phyloP scores from a whole-genome alignment of 306 rosid species.

The Casuarina equisetifolia region DNA sequence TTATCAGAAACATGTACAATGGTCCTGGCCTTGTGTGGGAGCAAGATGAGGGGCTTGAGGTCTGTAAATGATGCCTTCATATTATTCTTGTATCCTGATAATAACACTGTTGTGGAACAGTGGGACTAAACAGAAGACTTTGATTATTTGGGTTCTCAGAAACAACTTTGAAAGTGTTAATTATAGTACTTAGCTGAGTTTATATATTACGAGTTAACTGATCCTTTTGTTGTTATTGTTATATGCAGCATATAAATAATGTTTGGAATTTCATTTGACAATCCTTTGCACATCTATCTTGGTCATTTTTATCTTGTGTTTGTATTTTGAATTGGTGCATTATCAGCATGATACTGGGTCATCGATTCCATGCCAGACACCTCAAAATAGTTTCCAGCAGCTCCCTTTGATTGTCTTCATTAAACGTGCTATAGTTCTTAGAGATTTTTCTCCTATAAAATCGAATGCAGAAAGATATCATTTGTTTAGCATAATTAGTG shows the following conservation, averaged over 20 bases:
- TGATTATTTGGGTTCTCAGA: background rate
- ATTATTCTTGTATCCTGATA: conserved; percentile 72
- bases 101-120: conserved; percentile 8
- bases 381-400: background rate
- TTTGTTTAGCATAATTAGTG: conserved; percentile 12
- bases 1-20: conserved; percentile 84
- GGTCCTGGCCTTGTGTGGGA: conserved; percentile 99
- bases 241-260: background rate
- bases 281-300: background rate
- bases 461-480: background rate
- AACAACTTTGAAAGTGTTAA: background rate
- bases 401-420: background rate
- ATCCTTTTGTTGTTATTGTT: background rate
- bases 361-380: background rate
- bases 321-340: background rate
- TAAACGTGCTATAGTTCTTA: background rate
- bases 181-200: background rate
- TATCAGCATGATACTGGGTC: background rate
- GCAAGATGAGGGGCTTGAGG: conserved; percentile 98
- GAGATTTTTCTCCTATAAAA: background rate
- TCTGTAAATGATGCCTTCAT: conserved; percentile 72
- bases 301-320: background rate
- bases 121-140: background rate
- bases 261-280: background rate
- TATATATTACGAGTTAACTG: background rate